Base-by-base conservation (phyloP, 1,139 yeast genomes). In the Hansenula anomala region DNA sequence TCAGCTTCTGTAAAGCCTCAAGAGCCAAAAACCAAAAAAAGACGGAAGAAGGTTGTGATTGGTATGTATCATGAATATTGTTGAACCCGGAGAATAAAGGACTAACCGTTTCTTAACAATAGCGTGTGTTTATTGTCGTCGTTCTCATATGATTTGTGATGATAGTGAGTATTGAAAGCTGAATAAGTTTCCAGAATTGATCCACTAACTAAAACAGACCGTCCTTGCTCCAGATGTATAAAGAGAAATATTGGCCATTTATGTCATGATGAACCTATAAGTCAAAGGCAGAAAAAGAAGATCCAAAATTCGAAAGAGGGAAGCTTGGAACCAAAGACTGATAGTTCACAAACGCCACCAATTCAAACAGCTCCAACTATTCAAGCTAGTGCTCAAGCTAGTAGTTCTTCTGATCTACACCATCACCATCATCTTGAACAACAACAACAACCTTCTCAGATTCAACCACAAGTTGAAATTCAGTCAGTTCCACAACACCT, bases 81-180 rank as follows among this genome's bases (percentile, higher is more conserved):
- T 3, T 17, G 6, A 12, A 15, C 34, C 23, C 30, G 30, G 30
- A 36, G 26, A 29, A 17, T 12, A n/a, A 8, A 12, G 15, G 24
- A 30, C 25, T 22, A 23, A 32, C 24, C 14, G 6, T 24, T 7
- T n/a, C n/a, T n/a, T n/a, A n/a, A 13, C 7, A 16, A 67, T 73
- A 42, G 96, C 97, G 0, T 90, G 97, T 64, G 86, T 90, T 3
- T 90, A 87, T 57, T 90, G 97, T 56, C 74, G 97, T 36, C 68
- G 97, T 35, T 87, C 96, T 1, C 97, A 90, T 59, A 88, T 90
- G 94, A 86, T 89, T 25, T 90, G 97, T 63, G 96, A 89, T 58
- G 83, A 79, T 31, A 32, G 34, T 32, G 34, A 32, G 34, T 30
- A 30, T 22, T n/a, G 2, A 12, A 5, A 3, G 27, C 16, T 23